These are phyloP conservation scores for Stereum hirsutum DNA, from an alignment of 1,284 basidiomycete genomes.

Conservation along the genomic window DNA sequence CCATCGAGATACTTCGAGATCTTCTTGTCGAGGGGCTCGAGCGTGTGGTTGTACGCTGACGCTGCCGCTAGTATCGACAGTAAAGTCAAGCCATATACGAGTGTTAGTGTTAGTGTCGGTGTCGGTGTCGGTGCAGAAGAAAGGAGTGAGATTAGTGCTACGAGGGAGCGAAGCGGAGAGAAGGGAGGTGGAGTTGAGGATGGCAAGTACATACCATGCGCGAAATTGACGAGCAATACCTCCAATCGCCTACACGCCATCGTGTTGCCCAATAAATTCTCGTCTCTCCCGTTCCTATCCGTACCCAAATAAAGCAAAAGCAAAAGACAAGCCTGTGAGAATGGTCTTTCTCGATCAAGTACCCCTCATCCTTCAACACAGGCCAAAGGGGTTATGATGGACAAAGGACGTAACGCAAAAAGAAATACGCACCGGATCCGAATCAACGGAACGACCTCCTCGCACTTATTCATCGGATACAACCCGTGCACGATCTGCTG, in stretches of 20 bases:
- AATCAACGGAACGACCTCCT: conserved; percentile 38
- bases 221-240: conserved; percentile 52
- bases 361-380: background rate
- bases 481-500: conserved; percentile 68
- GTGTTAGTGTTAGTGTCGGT: too few relatives aligned
- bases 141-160: conserved; percentile 4
- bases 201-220: conserved; percentile 32
- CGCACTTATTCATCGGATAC: conserved; percentile 49
- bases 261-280: conserved; percentile 68
- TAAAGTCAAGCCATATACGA: too few relatives aligned
- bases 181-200: background rate
- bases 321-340: background rate
- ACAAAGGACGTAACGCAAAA: background rate
- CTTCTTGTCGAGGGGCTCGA: conserved; percentile 55
- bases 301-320: background rate
- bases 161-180: background rate
- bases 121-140: too few relatives aligned
- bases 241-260: conserved; percentile 60
- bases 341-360: background rate
- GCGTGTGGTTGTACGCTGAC: conserved; percentile 50
- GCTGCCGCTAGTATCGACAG: conserved; percentile 72
- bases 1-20: conserved; percentile 67
- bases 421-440: conserved; percentile 40
- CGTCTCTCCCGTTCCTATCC: conserved; percentile 56
- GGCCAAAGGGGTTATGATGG: background rate